Evolutionary conservation across 2,329 filamentous ascomycete species (phyloP).

Genomic region (Penicillium rolfsii): DNA sequence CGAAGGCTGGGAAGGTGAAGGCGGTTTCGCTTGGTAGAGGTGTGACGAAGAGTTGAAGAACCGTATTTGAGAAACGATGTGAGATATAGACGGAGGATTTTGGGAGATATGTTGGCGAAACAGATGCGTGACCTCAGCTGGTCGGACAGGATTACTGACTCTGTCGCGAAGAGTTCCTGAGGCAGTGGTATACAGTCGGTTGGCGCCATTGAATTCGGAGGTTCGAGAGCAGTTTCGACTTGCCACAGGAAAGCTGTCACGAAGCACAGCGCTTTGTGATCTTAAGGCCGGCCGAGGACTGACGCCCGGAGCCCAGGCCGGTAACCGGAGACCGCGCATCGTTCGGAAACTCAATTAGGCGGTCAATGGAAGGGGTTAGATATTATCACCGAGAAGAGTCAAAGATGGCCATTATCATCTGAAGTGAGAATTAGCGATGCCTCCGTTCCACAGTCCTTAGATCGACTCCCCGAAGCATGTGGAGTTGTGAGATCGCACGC

Average conservation of each 20-base stretch:
- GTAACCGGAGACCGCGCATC: conserved; percentile 49
- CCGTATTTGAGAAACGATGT: conserved; percentile 31
- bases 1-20: conserved; percentile 20
- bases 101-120: conserved; percentile 21
- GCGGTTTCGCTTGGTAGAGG: conserved; percentile 33
- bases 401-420: conserved; percentile 40
- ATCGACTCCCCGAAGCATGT: conserved; percentile 22
- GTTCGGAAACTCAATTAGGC: conserved; percentile 30
- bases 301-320: conserved; percentile 40
- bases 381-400: conserved; percentile 30
- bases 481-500: conserved; percentile 20
- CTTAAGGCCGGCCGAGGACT: conserved; percentile 32
- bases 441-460: conserved; percentile 15
- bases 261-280: conserved; percentile 23
- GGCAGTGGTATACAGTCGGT: conserved; percentile 31
- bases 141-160: conserved; percentile 20
- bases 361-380: conserved; percentile 27
- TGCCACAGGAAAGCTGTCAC: conserved; percentile 23
- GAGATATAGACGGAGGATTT: conserved; percentile 19
- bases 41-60: conserved; percentile 33
- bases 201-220: conserved; percentile 16
- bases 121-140: conserved; percentile 22
- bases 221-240: conserved; percentile 4
- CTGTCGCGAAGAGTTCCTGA: conserved; percentile 28
- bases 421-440: conserved; percentile 14